Evolutionary conservation across 1,139 yeast species (phyloP), one percentile per base, ranked within the genome.

Genomic region (Suhomyces panamericanus): DNA sequence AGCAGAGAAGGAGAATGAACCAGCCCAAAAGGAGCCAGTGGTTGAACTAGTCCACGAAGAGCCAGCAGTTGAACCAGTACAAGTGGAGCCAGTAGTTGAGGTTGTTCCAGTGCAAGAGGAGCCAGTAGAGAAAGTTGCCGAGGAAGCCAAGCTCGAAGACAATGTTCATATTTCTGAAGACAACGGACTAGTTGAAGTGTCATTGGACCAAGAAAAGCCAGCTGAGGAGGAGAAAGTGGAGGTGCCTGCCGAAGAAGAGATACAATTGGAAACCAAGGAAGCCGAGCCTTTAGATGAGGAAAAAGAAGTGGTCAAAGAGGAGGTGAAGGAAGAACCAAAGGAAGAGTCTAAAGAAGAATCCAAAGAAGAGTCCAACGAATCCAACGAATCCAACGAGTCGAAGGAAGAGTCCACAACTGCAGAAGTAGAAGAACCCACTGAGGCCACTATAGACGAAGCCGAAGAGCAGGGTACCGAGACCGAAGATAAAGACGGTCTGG

Each of bases 401-500:
- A 45, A 34, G 7, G 20, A 17, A 4, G 20, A 17, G 20, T 17
- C 20, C 20, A 17, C 6, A 17, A 17, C 4, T 4, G 20, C 24
- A 20, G 24, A 20, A 20, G 6, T 20, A 20, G 24, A 20, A 20
- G 24, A 20, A 20, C 24, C 24, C 8, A 8, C 24, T 20, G 24
- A 20, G 24, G 24, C 24, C 24, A 43, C 22, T 4, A 16, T 9
- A 9, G 24, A 55, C 46, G 40, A 10, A 16, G 36, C 14, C 34
- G 37, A 40, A 16, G 31, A 3, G 13, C 13, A n/a, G n/a, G 24
- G 10, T 15, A 5, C 32, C 3, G 39, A 30, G 32, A 20, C 24
- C 8, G 34, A 40, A 20, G 35, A 31, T 3, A 33, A 38, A 20
- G 35, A 31, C 17, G 27, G 17, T 35, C 26, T 26, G 35, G 47